Percentiles rank a stretch among this genome's conserved stretches.
Conservation (phyloP, 345 rosid species). For the Mallotus nudiflorus region DNA sequence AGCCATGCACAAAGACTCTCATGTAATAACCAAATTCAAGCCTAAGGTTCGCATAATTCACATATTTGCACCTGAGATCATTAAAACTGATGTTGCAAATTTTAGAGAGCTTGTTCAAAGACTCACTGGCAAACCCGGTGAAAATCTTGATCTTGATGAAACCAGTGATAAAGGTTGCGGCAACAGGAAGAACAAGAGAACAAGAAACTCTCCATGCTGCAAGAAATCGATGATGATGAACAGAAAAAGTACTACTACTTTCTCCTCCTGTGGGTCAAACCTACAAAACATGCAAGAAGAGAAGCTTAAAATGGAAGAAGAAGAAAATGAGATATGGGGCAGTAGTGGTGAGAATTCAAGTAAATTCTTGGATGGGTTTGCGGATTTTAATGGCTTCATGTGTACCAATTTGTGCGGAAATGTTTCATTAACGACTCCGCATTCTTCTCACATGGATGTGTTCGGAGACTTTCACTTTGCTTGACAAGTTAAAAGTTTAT, state of each 20-base stretch:
- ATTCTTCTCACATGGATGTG: constrained; percentile 8
- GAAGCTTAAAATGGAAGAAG: not conserved
- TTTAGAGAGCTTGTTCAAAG: constrained; percentile 48
- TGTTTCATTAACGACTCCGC: not conserved
- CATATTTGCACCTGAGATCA: constrained; percentile 51
- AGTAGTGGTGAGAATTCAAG: not conserved
- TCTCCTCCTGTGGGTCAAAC: not conserved
- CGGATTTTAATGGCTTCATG: constrained; percentile 10
- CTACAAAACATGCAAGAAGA: not conserved
- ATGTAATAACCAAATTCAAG: constrained; percentile 24
- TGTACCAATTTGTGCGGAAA: not conserved
- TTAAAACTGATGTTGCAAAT: constrained; percentile 45
- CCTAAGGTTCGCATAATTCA: constrained; percentile 49
- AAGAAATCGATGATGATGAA: not conserved
- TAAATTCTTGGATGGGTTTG: constrained; percentile 7
- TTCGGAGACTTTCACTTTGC: constrained; percentile 12
- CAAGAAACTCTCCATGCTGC: not conserved
- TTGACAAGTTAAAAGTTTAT: not conserved
- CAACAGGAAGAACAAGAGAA: constrained; percentile 10
- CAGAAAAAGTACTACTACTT: not conserved
- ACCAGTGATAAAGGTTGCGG: not conserved
- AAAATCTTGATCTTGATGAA: not conserved
- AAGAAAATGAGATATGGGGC: not conserved
- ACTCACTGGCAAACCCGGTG: constrained; percentile 42
- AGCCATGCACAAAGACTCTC: constrained; percentile 31